Conservation (phyloP, 306 rosid species). For the Benincasa hispida region DNA sequence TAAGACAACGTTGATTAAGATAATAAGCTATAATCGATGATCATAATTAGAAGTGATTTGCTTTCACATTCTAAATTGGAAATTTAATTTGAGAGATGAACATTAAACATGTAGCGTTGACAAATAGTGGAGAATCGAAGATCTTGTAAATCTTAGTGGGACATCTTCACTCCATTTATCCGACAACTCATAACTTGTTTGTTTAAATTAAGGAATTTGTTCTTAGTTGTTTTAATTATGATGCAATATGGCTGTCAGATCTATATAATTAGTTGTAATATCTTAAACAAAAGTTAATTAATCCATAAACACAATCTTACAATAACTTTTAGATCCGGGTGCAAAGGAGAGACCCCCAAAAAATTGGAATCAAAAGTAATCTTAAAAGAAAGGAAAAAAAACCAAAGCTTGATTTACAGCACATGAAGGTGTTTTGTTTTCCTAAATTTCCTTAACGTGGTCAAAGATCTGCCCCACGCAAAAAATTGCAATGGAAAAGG, state of each 20-base stretch:
- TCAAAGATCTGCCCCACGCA: not conserved
- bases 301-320: not conserved
- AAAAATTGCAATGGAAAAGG: not conserved
- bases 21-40: not conserved
- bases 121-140: not conserved
- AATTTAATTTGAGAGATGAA: not conserved
- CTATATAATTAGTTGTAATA: not conserved
- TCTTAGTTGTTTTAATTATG: not conserved
- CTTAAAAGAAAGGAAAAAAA: not conserved
- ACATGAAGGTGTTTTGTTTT: not conserved
- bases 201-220: not conserved
- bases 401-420: not conserved
- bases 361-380: not conserved
- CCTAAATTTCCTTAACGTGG: not conserved
- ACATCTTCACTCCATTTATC: not conserved
- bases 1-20: not conserved
- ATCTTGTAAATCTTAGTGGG: constrained; percentile 1
- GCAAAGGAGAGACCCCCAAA: not conserved
- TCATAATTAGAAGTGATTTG: too few relatives aligned
- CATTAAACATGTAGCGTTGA: not conserved
- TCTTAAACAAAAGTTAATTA: not conserved
- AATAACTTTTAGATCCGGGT: not conserved
- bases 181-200: not conserved
- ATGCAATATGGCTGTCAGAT: not conserved
- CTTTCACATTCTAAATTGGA: not conserved